Percentiles rank a stretch among this genome's conserved stretches.
phyloP scores from a whole-genome alignment of 129 eudicot species.

The sunflower (Helianthus annuus) region DNA sequence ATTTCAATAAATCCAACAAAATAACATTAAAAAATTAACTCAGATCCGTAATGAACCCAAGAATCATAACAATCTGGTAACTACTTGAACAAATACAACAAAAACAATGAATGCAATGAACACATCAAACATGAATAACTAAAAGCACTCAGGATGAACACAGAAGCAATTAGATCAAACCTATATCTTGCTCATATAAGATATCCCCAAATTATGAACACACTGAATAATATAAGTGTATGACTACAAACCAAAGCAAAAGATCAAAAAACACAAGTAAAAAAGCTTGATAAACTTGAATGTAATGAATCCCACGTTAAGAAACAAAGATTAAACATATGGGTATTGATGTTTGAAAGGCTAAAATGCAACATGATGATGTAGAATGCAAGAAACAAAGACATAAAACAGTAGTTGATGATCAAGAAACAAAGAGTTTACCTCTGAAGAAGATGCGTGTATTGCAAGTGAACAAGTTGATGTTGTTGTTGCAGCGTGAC shows the following conservation, averaged over 20 bases:
- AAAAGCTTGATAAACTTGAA: constrained; percentile 14
- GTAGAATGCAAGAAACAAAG: too few species aligned
- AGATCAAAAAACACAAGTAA: background rate
- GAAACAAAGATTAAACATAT: constrained; percentile 2
- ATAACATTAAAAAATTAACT: background rate
- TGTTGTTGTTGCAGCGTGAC: too few species aligned
- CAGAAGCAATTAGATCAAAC: background rate
- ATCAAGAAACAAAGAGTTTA: too few species aligned
- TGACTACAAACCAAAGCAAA: constrained; percentile 10
- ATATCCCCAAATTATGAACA: constrained; percentile 10
- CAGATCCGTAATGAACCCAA: constrained; percentile 35
- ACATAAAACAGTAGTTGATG: too few species aligned
- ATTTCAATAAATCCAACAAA: background rate
- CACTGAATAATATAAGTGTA: constrained; percentile 10
- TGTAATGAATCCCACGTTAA: constrained; percentile 8
- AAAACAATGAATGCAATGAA: too few species aligned
- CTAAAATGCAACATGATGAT: too few species aligned
- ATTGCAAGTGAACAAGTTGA: too few species aligned
- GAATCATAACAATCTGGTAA: constrained; percentile 12
- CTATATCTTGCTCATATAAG: background rate
- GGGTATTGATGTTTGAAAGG: constrained; percentile 20
- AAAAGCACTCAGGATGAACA: constrained; percentile 26
- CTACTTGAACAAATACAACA: background rate
- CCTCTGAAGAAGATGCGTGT: too few species aligned
- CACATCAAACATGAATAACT: background rate